A percentile compares a stretch with the other conserved stretches of the same genome.
Conservation (phyloP, 225 moss, liverwort and hornwort genomes). For the Polytrichum formosum region DNA sequence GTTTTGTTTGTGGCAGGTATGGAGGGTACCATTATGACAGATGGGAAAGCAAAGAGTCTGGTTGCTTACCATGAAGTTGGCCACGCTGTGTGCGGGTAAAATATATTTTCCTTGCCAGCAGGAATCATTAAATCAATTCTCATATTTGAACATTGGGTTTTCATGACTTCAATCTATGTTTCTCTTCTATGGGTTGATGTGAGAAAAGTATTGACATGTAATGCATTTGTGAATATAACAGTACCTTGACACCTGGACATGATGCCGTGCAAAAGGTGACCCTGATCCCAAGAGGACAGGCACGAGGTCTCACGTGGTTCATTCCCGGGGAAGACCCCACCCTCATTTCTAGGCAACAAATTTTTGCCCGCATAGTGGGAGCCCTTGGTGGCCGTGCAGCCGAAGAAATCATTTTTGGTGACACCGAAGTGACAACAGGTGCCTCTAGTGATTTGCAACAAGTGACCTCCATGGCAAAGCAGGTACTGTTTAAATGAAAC, state of each 20-base stretch:
- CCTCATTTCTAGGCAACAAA: constrained; percentile 15
- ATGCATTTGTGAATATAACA: neutral
- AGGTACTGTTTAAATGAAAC: constrained; percentile 4
- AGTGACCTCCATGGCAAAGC: constrained; percentile 15
- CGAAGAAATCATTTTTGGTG: constrained; percentile 15
- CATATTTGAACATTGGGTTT: too few relatives aligned
- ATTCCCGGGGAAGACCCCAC: constrained; percentile 19
- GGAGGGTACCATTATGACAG: constrained; percentile 49
- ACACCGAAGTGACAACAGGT: constrained; percentile 14
- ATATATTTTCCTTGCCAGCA: too few relatives aligned
- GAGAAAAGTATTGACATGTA: too few relatives aligned
- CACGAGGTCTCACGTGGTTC: constrained; percentile 19
- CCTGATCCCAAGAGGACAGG: constrained; percentile 15
- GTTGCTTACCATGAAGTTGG: constrained; percentile 65
- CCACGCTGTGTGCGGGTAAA: constrained; percentile 54
- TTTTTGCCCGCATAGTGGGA: constrained; percentile 14
- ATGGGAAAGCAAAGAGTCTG: constrained; percentile 54
- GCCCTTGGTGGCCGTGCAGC: constrained; percentile 16
- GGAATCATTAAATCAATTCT: too few relatives aligned
- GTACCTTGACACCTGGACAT: constrained; percentile 20
- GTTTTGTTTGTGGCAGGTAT: constrained; percentile 20
- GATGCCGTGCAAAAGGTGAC: constrained; percentile 20
- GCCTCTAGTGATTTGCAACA: constrained; percentile 22
- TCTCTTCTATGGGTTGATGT: too few relatives aligned
- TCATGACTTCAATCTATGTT: too few relatives aligned